These are phyloP conservation scores for Thinopyrum elongatum DNA, from an alignment of 176 grass and related monocot species.

Conservation along the genomic window DNA sequence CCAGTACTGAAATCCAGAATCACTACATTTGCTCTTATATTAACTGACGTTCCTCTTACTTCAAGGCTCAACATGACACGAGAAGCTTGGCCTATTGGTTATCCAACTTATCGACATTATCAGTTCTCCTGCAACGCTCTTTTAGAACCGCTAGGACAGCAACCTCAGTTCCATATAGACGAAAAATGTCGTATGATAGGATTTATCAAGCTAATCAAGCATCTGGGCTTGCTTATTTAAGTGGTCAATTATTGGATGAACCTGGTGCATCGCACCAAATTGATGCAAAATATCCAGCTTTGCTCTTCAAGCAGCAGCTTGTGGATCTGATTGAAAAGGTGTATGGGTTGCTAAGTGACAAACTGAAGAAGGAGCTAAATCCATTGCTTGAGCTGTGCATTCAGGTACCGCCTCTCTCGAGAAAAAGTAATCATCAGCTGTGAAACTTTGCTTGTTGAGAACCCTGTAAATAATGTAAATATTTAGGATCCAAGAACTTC, in stretches of 20 bases:
- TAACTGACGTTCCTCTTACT: slow-evolving; percentile 47
- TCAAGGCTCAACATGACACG: slow-evolving; percentile 64
- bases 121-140: slow-evolving; percentile 58
- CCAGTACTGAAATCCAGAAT: slow-evolving; percentile 25
- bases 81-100: slow-evolving; percentile 71
- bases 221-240: slow-evolving; percentile 59
- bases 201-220: slow-evolving; percentile 58
- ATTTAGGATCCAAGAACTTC: slow-evolving; percentile 49
- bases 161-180: slow-evolving; percentile 47
- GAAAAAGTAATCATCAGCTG: slow-evolving; percentile 10
- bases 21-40: slow-evolving; percentile 31
- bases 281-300: slow-evolving; percentile 73
- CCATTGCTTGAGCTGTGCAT: slow-evolving; percentile 75
- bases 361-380: slow-evolving; percentile 75
- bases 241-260: slow-evolving; percentile 47
- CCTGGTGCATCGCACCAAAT: slow-evolving; percentile 40
- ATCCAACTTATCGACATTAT: slow-evolving; percentile 63
- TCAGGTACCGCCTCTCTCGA: slow-evolving; percentile 50
- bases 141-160: slow-evolving; percentile 54
- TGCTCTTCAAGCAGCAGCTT: slow-evolving; percentile 89
- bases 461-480: slow-evolving; percentile 18
- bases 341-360: slow-evolving; percentile 64
- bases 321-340: slow-evolving; percentile 81
- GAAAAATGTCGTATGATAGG: slow-evolving; percentile 57
- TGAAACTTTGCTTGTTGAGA: slow-evolving; percentile 28